Base-by-base conservation (phyloP, 2,329 filamentous ascomycete genomes). In the Xylaria sp. region DNA sequence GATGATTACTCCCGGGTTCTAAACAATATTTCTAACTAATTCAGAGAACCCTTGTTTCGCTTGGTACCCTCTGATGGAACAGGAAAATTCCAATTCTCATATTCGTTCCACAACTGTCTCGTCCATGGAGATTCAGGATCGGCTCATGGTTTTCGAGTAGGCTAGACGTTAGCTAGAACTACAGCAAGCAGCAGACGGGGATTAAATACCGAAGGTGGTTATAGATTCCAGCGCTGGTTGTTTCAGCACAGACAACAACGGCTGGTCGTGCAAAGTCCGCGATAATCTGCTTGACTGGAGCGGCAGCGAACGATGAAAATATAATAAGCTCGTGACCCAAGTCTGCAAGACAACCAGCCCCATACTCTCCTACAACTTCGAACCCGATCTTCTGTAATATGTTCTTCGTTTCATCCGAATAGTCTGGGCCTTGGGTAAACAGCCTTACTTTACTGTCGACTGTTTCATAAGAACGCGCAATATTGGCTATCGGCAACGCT, bases 201-300 rank as follows among this genome's bases (percentile, higher is more conserved):
- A 53, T 62, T 13, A 60, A 1, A 64, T 67, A 67, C 57, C 42
- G 28, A 62, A 48, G n/a, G 10, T 59, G 6, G 20, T 44, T 23
- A 38, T 6, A 59, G 58, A 63, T 61, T 9, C 49, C 60, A 10
- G 33, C 33, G 42, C 36, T 28, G 9, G 57, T 67, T 26, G 4
- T 59, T 4, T 3, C n/a, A 15, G 68, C 17, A 42, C 44, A 63
- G 53, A 63, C n/a, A 53, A 73, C 63, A 17, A 71, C 36, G 38
- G 44, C 74, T 6, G 80, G 81, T 49, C 76, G 77, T 49, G 79
- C 76, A 57, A 79, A 71, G 69, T 82, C 81, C 20, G 78, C 76
- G 40, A 83, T 72, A 28, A 82, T 77, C 67, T 82, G 78, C 56
- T 78, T 79, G 6, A 81, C 74, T 0, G 80, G 78, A 0, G 79